Base-by-base conservation (phyloP, 495 filamentous ascomycete species). In the Trypethelium eluteriae region DNA sequence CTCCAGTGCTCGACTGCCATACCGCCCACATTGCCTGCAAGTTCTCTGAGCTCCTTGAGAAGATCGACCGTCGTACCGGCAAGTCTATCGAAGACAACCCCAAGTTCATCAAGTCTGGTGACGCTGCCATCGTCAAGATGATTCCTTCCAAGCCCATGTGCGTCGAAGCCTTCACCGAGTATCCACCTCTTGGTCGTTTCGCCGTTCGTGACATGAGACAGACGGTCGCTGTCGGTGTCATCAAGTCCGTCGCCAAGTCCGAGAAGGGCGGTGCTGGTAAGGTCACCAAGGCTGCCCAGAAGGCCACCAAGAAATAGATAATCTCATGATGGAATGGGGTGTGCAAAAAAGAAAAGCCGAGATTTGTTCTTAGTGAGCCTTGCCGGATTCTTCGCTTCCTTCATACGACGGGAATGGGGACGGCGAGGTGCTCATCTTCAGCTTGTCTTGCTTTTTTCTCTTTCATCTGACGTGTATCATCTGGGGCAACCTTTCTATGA, bases 11-110 rank as follows among this genome's bases (percentile, higher is more conserved):
- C 62, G 94, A 98, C 78, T 98, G 94, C 89, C 94, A 98, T 87
- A 98, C 94, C 73, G 94, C 94, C 78, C 94, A 98, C 88, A 98
- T 98, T 84, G 94, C 94, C 78, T 98, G 94, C 94, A 98, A 98
- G 89, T 98, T 98, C 86, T 79, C 90, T 72, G 93, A 98, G 88
- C 86, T 98, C 74, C 83, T 92, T 62, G 90, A 98, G 90, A 98
- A 98, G 93, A 98, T 98, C 78, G 94, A 98, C 80, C 94, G 94
- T 83, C 94, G 94, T 91, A 98, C 95, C 76, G 94, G 94, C 79
- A 98, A 98, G 87, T 90, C 92, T 68, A 87, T 94, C 76, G 94
- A 98, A 81, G 76, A 84, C 77, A 74, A 69, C 69, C 94, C 94
- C 79, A 98, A 98, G 88, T 96, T 96, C 86, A 90, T 98, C 91